Base-by-base conservation (phyloP, 495 filamentous ascomycete genomes). In the Parathielavia appendiculata region DNA sequence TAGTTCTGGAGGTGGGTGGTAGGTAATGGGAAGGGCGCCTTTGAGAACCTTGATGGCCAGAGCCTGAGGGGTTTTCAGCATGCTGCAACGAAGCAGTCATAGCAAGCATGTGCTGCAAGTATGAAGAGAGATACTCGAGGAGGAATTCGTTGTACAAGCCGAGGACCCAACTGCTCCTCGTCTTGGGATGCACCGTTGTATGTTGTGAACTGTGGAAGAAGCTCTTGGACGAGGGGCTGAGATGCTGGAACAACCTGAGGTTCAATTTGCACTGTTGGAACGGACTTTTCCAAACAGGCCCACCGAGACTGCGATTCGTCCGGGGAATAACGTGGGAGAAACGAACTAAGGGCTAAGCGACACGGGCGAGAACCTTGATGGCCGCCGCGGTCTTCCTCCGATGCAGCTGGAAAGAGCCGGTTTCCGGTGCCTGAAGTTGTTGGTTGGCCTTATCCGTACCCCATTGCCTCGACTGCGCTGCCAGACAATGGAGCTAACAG, bases 21-120 rank as follows among this genome's bases (percentile, higher is more conserved):
- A 36, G 19, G 13, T 10, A 22, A 23, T 12, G 32, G 14, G 9
- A 12, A 1, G 12, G 22, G 16, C 47, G 23, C 6, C 38, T 20
- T 11, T 32, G 51, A 46, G 58, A 50, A 61, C 58, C 58, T 40
- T 61, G 58, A 61, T 61, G 47, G 52, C 52, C 36, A 38, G 22
- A 23, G 6, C 17, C 34, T n/a, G 16, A 13, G 52, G 23, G 43
- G 32, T 13, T 46, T 54, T 41, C n/a, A 56, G 41, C 53, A 47
- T 43, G 19, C 38, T 41, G 19, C 38, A 43, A 22, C n/a, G 41
- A 38, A 26, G 48, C 48, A 51, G 48, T 34, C 48, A 51, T 17
- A 12, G 26, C 26, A 30, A 3, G 26, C 26, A 30, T 30, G 6
- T 30, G 26, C 26, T 11, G 45, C 45, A 48, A 46, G 22, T 6